Evolutionary conservation across 371 early-diverging fungal genomes (phyloP).

Genomic region (Parasitella parasitica): DNA sequence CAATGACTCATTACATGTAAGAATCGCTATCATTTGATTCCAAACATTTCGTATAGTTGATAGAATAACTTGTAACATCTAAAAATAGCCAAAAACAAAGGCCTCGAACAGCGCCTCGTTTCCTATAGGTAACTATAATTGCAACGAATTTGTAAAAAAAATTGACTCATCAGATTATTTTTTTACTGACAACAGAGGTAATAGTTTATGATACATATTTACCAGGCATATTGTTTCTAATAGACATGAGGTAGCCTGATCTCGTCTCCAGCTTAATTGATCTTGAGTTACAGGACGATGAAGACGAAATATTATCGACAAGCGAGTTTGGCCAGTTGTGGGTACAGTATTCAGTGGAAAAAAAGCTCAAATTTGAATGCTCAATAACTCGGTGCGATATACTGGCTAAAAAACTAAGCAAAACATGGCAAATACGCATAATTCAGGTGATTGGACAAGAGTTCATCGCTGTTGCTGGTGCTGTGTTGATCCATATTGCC

Average conservation of each 20-base stretch:
- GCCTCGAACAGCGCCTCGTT: neutral
- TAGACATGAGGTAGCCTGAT: neutral
- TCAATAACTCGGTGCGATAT: slow-evolving; percentile 11
- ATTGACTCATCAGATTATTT: neutral
- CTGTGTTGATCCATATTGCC: slow-evolving; percentile 23
- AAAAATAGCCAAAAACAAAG: neutral
- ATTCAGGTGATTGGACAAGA: slow-evolving; percentile 38
- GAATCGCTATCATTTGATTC: neutral
- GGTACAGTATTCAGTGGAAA: slow-evolving; percentile 20
- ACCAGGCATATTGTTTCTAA: too few species aligned
- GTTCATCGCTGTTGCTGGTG: slow-evolving; percentile 24
- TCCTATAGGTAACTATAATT: neutral
- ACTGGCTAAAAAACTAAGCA: slow-evolving; percentile 7
- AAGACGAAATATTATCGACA: neutral
- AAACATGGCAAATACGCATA: slow-evolving; percentile 19
- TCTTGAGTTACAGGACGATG: slow-evolving; percentile 13
- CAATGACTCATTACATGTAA: neutral
- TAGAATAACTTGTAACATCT: neutral
- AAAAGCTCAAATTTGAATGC: slow-evolving; percentile 14
- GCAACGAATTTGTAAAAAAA: neutral
- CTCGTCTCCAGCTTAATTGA: slow-evolving; percentile 29
- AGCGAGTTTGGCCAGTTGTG: slow-evolving; percentile 32
- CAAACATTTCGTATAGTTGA: neutral
- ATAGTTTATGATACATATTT: too few species aligned
- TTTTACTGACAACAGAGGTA: neutral